These are phyloP conservation scores for Ophiosphaerella korrae DNA, from an alignment of 2,329 filamentous ascomycete genomes.

Conservation along the genomic window DNA sequence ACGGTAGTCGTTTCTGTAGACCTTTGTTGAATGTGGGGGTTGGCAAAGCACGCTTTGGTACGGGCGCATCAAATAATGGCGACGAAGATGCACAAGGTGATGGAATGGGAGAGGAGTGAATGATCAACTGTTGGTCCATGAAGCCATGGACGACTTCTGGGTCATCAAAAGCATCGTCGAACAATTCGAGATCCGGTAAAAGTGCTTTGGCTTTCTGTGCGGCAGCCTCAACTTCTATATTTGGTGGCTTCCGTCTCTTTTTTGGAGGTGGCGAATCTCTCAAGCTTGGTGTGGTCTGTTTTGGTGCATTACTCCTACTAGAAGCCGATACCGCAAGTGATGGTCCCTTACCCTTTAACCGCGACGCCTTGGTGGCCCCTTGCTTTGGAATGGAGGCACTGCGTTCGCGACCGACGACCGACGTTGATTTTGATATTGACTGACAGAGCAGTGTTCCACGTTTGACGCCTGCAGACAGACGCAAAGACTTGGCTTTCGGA, in stretches of 20 bases:
- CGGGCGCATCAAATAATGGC: background rate
- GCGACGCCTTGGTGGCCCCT: slow-evolving; percentile 2
- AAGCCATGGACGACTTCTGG: slow-evolving; percentile 33
- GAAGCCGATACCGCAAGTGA: background rate
- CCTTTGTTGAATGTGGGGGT: background rate
- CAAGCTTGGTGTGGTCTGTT: background rate
- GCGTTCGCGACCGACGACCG: slow-evolving; percentile 6
- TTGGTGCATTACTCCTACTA: background rate
- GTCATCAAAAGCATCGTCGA: slow-evolving; percentile 24
- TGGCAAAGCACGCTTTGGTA: background rate
- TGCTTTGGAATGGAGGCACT: slow-evolving; percentile 1
- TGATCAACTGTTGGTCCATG: slow-evolving; percentile 35
- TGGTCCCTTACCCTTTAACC: slow-evolving; percentile 5
- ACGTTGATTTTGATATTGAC: slow-evolving; percentile 27
- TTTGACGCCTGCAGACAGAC: slow-evolving; percentile 45
- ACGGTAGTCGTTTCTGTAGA: background rate
- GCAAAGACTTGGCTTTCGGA: slow-evolving; percentile 43
- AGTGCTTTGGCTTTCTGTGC: slow-evolving; percentile 2
- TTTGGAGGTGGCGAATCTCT: background rate
- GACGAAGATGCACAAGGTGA: slow-evolving; percentile 5
- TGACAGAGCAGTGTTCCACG: slow-evolving; percentile 53
- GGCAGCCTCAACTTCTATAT: background rate
- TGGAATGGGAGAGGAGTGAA: slow-evolving; percentile 16
- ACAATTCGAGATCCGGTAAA: slow-evolving; percentile 10
- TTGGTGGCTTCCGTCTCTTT: background rate